These are phyloP conservation scores for Lanmaoa pseudosensibilis DNA, from an alignment of 768 basidiomycete species.

Conservation along the genomic window DNA sequence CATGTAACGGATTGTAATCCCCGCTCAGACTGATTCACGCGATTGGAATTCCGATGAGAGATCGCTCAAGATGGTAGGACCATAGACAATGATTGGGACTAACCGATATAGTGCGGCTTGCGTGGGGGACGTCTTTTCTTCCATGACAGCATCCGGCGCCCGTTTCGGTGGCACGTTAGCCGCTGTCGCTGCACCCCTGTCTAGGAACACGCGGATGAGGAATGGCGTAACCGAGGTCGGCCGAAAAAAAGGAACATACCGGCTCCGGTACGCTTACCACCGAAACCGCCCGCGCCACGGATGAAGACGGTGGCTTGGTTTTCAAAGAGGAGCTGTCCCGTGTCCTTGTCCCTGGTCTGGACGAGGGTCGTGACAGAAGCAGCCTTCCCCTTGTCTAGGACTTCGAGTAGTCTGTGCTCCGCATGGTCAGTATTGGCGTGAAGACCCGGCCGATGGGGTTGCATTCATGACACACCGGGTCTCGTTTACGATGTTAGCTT, in stretches of 20 bases:
- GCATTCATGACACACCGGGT: slow-evolving; percentile 49
- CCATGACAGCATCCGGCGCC: slow-evolving; percentile 78
- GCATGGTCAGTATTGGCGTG: slow-evolving; percentile 5
- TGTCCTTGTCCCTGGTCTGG: slow-evolving; percentile 75
- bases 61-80: background rate
- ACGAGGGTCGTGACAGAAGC: slow-evolving; percentile 81
- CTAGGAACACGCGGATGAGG: slow-evolving; percentile 38
- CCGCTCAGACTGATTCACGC: slow-evolving; percentile 70
- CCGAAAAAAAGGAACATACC: slow-evolving; percentile 47
- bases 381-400: slow-evolving; percentile 90
- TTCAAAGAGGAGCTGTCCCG: slow-evolving; percentile 83
- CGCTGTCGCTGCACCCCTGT: slow-evolving; percentile 88
- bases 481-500: slow-evolving; percentile 73
- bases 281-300: slow-evolving; percentile 94
- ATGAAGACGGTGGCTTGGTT: slow-evolving; percentile 91
- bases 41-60: background rate
- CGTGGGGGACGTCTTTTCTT: slow-evolving; percentile 78
- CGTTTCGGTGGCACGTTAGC: slow-evolving; percentile 79
- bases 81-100: slow-evolving; percentile 11
- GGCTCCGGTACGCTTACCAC: slow-evolving; percentile 80
- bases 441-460: background rate
- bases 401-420: slow-evolving; percentile 65
- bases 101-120: slow-evolving; percentile 95
- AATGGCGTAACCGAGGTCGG: background rate
- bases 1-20: slow-evolving; percentile 89